Percentiles rank a stretch among this genome's conserved stretches.
Evolutionary conservation across 164 flowering plant species (phyloP).

Genomic region (Vitis labrusca): DNA sequence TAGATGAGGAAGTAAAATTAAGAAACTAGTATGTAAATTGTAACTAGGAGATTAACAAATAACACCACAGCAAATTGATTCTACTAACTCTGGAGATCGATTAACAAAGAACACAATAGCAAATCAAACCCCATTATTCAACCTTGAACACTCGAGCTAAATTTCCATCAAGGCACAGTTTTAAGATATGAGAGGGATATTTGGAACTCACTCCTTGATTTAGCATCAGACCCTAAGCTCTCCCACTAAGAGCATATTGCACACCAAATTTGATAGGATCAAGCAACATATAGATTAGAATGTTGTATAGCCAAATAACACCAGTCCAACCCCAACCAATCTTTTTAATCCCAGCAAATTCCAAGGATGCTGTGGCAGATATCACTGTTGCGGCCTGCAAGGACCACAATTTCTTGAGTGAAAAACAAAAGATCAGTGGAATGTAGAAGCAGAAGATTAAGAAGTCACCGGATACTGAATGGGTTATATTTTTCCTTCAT

Average conservation of each 20-base stretch:
- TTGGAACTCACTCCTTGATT: constrained; percentile 29
- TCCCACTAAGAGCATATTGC: constrained; percentile 41
- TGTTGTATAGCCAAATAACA: constrained; percentile 37
- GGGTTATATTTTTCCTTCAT: background rate
- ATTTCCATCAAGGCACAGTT: background rate
- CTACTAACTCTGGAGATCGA: too few relatives aligned
- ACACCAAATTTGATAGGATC: constrained; percentile 41
- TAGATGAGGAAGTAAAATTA: too few relatives aligned
- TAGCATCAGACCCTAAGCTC: constrained; percentile 38
- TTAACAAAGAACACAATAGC: too few relatives aligned
- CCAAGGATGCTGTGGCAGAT: constrained; percentile 31
- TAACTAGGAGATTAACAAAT: too few relatives aligned
- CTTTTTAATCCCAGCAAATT: constrained; percentile 33
- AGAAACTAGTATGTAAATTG: too few relatives aligned
- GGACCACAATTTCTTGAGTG: background rate
- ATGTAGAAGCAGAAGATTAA: too few relatives aligned
- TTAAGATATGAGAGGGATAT: too few relatives aligned
- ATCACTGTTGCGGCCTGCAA: constrained; percentile 43
- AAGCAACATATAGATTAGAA: constrained; percentile 30
- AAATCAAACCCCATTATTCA: too few relatives aligned
- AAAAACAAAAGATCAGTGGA: too few relatives aligned
- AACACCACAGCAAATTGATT: too few relatives aligned
- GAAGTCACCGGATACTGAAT: too few relatives aligned
- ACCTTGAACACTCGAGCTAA: too few relatives aligned
- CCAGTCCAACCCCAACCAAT: constrained; percentile 58